These are phyloP conservation scores for Wickerhamiella pararugosa DNA, from an alignment of 1,139 yeast species.

Conservation along the genomic window DNA sequence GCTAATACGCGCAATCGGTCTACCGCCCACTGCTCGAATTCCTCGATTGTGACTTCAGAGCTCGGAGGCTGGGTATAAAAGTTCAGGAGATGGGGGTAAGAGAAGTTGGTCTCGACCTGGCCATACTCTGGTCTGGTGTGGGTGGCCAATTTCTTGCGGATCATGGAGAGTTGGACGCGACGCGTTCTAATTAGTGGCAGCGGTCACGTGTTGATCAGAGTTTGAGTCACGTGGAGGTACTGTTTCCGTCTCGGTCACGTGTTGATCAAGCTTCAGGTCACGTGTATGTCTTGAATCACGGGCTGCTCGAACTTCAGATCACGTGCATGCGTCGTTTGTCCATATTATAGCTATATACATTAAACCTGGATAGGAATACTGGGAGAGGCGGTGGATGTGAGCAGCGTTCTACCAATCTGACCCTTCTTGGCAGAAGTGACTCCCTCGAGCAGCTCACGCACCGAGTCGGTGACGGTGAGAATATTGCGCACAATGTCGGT, in stretches of 20 bases:
- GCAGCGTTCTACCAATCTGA: constrained; percentile 50
- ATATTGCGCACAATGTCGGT: constrained; percentile 60
- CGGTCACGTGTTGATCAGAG: no score
- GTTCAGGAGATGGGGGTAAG: constrained; percentile 40
- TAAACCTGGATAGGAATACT: constrained; percentile 55
- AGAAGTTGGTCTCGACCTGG: constrained; percentile 20
- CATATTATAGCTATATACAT: constrained; percentile 1
- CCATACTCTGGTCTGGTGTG: not conserved
- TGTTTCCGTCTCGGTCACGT: no score
- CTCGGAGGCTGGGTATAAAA: constrained; percentile 63
- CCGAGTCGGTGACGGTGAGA: constrained; percentile 50
- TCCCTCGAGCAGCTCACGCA: constrained; percentile 41
- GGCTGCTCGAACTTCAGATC: no score
- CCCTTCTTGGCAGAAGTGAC: constrained; percentile 22
- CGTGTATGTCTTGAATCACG: no score
- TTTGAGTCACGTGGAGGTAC: no score
- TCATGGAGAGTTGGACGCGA: no score
- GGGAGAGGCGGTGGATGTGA: constrained; percentile 69
- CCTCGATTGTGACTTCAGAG: constrained; percentile 76
- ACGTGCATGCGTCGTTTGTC: no score
- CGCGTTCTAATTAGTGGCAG: no score
- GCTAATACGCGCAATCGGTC: constrained; percentile 72
- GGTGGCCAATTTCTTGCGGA: no score
- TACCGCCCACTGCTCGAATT: constrained; percentile 91
- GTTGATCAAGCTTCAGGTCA: no score